Evolutionary conservation across 2,329 filamentous ascomycete genomes (phyloP).

Genomic region (Nigrospora osmanthi): DNA sequence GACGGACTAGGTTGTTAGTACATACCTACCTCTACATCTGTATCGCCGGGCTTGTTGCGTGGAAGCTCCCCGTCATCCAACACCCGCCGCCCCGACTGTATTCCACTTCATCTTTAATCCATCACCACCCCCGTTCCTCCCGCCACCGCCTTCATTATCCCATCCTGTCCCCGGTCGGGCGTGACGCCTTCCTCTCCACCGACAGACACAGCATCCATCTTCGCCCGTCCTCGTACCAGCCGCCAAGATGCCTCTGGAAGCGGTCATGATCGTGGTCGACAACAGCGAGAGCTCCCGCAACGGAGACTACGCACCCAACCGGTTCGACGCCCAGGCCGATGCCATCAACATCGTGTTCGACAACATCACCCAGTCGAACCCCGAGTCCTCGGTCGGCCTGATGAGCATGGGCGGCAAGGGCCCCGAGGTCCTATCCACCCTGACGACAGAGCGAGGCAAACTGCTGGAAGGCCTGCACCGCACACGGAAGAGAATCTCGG

Average conservation of each 20-base stretch:
- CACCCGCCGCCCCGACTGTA: too few relatives aligned
- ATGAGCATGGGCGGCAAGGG: conserved; percentile 99
- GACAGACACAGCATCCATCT: too few relatives aligned
- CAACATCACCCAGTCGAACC: conserved; percentile 89
- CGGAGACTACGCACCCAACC: conserved; percentile 83
- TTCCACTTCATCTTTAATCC: too few relatives aligned
- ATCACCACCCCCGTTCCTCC: too few relatives aligned
- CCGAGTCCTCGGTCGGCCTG: conserved; percentile 91
- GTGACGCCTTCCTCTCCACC: too few relatives aligned
- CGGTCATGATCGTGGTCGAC: conserved; percentile 98
- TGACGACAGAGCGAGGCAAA: conserved; percentile 94
- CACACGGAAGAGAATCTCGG: conserved; percentile 85
- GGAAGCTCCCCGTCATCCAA: too few relatives aligned
- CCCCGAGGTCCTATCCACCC: conserved; percentile 93
- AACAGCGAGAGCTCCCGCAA: conserved; percentile 99
- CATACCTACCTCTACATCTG: too few relatives aligned
- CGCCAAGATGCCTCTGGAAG: conserved; percentile 91
- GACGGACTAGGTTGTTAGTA: too few relatives aligned
- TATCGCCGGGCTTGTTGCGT: too few relatives aligned
- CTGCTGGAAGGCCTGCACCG: conserved; percentile 86
- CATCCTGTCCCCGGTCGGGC: too few relatives aligned
- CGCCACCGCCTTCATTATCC: too few relatives aligned
- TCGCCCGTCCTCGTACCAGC: conserved; percentile 9
- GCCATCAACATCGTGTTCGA: conserved; percentile 93
- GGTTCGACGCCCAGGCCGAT: conserved; percentile 94